Percentiles rank a stretch among this genome's conserved stretches.
These are phyloP conservation scores for Nakazawaea populi DNA, from an alignment of 805 yeast species.

Conservation along the genomic window DNA sequence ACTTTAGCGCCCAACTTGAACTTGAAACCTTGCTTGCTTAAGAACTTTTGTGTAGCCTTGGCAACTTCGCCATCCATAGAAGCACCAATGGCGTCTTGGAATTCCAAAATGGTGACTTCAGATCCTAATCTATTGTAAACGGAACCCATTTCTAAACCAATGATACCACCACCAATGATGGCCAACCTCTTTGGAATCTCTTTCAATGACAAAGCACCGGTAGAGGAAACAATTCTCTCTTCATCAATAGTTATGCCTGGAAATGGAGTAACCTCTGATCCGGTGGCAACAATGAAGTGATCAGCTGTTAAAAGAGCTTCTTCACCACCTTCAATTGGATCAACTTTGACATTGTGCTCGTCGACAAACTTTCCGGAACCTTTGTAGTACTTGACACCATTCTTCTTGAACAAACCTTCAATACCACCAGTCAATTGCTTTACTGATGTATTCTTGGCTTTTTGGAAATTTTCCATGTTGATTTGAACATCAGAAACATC, in stretches of 20 bases:
- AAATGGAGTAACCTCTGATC: constrained; percentile 97
- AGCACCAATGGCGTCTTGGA: constrained; percentile 88
- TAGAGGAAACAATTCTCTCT: constrained; percentile 93
- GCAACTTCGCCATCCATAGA: constrained; percentile 98
- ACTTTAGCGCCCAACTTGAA: constrained; percentile 94
- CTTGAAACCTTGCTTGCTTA: constrained; percentile 91
- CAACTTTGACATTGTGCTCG: constrained; percentile 72
- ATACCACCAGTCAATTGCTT: constrained; percentile 88
- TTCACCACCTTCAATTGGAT: constrained; percentile 81
- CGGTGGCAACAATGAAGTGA: constrained; percentile 93
- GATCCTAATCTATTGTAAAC: constrained; percentile 95
- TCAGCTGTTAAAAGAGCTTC: constrained; percentile 71
- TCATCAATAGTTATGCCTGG: constrained; percentile 97
- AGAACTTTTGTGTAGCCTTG: constrained; percentile 80
- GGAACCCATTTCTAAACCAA: constrained; percentile 98
- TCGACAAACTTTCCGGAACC: constrained; percentile 87
- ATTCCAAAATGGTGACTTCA: constrained; percentile 92
- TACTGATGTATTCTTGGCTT: constrained; percentile 89
- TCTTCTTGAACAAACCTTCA: constrained; percentile 91
- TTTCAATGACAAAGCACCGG: constrained; percentile 80
- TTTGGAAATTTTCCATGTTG: constrained; percentile 76
- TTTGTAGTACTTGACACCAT: constrained; percentile 90
- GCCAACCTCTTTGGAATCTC: constrained; percentile 91
- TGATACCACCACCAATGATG: constrained; percentile 98
- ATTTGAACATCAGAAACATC: constrained; percentile 72